A percentile compares a stretch with the other conserved stretches of the same genome.
Conservation (phyloP, 345 rosid species). For the Moricandia moricandioides region DNA sequence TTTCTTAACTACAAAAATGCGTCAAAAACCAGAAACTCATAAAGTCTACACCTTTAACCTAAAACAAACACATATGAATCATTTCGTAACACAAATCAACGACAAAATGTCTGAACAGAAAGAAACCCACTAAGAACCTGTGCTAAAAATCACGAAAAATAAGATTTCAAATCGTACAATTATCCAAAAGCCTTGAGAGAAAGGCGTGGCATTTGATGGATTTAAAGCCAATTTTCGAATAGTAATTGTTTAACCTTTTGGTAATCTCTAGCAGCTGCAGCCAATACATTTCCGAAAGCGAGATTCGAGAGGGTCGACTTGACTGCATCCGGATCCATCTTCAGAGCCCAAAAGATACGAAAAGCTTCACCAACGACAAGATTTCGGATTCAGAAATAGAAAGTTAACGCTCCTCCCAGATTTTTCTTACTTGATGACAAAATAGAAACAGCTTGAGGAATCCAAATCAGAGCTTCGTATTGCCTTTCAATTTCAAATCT, state of each 20-base stretch:
- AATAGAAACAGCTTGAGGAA: neutral
- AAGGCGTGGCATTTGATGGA: neutral
- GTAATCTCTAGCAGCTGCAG: slow-evolving; percentile 95
- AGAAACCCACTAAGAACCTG: no score
- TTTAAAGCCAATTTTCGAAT: neutral
- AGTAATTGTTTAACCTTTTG: slow-evolving; percentile 57
- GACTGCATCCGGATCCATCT: slow-evolving; percentile 89
- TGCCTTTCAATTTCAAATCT: slow-evolving; percentile 21
- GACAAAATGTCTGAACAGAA: neutral
- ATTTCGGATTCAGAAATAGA: no score
- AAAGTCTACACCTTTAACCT: slow-evolving; percentile 1
- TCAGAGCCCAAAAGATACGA: no score
- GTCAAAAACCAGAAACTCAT: neutral
- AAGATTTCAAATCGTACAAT: no score
- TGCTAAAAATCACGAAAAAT: neutral
- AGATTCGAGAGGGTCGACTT: slow-evolving; percentile 81
- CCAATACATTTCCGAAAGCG: slow-evolving; percentile 91
- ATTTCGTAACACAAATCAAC: slow-evolving; percentile 6
- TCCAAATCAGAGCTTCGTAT: neutral
- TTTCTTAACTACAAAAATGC: neutral
- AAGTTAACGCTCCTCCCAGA: neutral
- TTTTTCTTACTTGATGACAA: neutral
- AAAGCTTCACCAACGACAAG: neutral
- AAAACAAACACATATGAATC: neutral
- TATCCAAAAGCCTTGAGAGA: neutral